Percentiles rank a stretch among this genome's conserved stretches.
Conservation (phyloP, 2,329 filamentous ascomycete genomes). For the Rugonectria rugulosa region DNA sequence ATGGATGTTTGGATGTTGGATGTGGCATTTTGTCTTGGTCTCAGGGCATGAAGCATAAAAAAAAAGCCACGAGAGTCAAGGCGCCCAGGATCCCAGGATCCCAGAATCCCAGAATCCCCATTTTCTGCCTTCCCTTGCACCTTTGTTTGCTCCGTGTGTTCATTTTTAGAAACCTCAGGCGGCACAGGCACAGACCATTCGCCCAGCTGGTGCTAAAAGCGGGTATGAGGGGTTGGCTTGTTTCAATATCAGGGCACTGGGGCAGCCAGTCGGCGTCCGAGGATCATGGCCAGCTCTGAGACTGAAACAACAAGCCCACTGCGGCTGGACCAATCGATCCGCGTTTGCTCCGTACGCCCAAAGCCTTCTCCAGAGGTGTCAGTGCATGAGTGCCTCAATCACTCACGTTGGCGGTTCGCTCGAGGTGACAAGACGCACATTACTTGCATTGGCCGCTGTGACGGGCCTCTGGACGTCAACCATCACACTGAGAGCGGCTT, state of each 20-base stretch:
- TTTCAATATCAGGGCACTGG: constrained; percentile 42
- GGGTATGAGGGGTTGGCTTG: constrained; percentile 14
- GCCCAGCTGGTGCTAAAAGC: background rate
- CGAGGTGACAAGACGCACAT: background rate
- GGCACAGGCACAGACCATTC: constrained; percentile 21
- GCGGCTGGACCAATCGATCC: constrained; percentile 15
- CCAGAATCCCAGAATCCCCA: too few relatives aligned
- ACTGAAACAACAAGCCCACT: constrained; percentile 23
- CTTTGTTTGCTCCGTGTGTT: background rate
- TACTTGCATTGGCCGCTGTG: background rate
- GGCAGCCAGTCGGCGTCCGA: constrained; percentile 29
- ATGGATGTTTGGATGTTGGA: background rate
- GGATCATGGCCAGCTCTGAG: constrained; percentile 24
- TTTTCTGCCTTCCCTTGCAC: background rate
- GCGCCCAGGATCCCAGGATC: too few relatives aligned
- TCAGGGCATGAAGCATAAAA: background rate
- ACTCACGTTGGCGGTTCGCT: background rate
- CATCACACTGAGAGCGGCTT: background rate
- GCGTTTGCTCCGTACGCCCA: background rate
- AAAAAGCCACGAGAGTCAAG: background rate
- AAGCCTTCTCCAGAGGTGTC: too few relatives aligned
- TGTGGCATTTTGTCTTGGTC: background rate
- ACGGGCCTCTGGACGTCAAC: background rate
- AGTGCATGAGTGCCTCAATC: too few relatives aligned
- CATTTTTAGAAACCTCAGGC: constrained; percentile 33